Evolutionary conservation across 2,329 filamentous ascomycete genomes (phyloP), one percentile per base, ranked within the genome.

Genomic region (Alternaria atra): DNA sequence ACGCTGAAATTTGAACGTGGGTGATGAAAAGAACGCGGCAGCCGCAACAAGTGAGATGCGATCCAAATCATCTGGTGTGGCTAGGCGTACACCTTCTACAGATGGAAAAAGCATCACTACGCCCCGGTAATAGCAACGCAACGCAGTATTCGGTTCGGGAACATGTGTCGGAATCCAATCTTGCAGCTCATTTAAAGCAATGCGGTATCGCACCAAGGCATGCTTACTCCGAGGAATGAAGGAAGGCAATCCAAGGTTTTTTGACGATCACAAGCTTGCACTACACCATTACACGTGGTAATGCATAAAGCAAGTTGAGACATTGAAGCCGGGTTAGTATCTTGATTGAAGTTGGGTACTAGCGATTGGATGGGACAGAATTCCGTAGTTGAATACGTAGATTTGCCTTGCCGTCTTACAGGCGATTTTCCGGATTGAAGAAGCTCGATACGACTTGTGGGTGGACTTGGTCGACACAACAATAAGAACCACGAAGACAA

Each of bases 1-100:
- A 46, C 72, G 65, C 46, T 75, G 71, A 35, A 70, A 75, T 37
- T 67, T 64, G 53, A 75, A 75, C 27, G 68, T 67, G 9, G 72
- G 72, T n/a, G 71, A 74, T 48, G 63, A 67, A 59, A 65, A 74
- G 61, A 75, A 75, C 25, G 72, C 70, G 17, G 72, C 69, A 13
- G 72, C 69, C 34, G 71, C 73, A 27, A 75, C 72, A 9, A 67
- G 60, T 4, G 71, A 68, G 46, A 75, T 73, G 35, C 72, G 69
- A 48, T 55, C 42, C 43, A 75, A 48, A 37, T 75, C 72, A 6
- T 66, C 53, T 15, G 59, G 25, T 8, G 65, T 73, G 5, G 71
- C 73, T n/a, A 71, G 50, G 13, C 70, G 69, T n/a, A 72, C 58
- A 40, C 61, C 57, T 17, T 71, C 59, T 27, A 71, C 61, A 40